Base-by-base conservation (phyloP, 345 rosid genomes). In the Corchorus olitorius region DNA sequence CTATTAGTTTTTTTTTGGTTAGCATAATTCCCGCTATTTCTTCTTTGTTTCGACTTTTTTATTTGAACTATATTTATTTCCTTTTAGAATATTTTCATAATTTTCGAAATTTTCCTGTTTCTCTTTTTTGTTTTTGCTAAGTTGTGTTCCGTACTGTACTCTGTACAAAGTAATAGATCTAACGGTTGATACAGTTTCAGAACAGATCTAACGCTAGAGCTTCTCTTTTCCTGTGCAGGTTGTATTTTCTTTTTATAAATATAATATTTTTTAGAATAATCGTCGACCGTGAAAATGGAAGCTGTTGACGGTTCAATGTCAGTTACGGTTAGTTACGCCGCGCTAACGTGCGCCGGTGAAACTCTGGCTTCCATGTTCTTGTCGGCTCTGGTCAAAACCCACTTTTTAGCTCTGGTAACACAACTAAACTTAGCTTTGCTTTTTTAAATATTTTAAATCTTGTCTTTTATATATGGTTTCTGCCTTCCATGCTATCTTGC, bases 271-370 rank as follows among this genome's bases (percentile, higher is more conserved):
- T 27, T 6, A 17, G 52, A 11, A 9, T 3, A 61, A 10, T 53
- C 19, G 20, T 6, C 76, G 34, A 34, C 73, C 77, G 74, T 65
- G 74, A 79, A 69, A 73, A 87, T 83, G 88, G 89, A 79, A 77
- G 74, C 72, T 50, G 55, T 11, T 63, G 39, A 60, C 59, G 76
- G 82, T 61, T 60, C 83, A 46, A 58, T 49, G 79, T 78, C 83
- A 48, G 84, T 77, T 72, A 71, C 84, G 77, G 72, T 78, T 46
- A 50, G 61, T 75, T 78, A 77, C 80, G 73, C 77, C 54, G 74
- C 61, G 83, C 82, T 89, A 82, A 85, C 87, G 61, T 86, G 81
- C 91, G 89, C 94, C 54, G 83, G 70, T 43, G 90, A 83, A 45
- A 82, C 90, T 15, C 69, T 85, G 8, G 76, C 79, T 19, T 39